Evolutionary conservation across 306 rosid species (phyloP).

Genomic region (Astragalus membranaceus): DNA sequence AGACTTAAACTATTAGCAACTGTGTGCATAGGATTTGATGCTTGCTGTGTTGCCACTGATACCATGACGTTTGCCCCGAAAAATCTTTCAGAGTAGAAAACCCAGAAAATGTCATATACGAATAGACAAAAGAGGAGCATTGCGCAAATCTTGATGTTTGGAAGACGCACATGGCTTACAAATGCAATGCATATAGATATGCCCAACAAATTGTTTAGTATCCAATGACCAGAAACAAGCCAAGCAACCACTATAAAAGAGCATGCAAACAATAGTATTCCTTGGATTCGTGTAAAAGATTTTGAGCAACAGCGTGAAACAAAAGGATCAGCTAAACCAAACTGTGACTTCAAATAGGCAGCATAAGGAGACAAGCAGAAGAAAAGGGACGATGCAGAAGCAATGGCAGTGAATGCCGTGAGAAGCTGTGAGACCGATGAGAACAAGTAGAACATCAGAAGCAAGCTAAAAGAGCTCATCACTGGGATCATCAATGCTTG

Average conservation of each 20-base stretch:
- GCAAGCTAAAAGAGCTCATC: constrained; percentile 94
- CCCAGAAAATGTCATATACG: constrained; percentile 94
- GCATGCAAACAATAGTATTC: constrained; percentile 54
- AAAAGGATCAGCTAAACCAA: constrained; percentile 81
- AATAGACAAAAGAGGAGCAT: constrained; percentile 86
- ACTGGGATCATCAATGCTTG: constrained; percentile 97
- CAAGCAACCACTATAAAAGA: constrained; percentile 61
- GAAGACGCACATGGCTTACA: constrained; percentile 97
- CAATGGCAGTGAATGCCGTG: constrained; percentile 84
- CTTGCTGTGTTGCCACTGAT: constrained; percentile 96
- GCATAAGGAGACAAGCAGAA: constrained; percentile 75
- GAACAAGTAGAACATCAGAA: constrained; percentile 96
- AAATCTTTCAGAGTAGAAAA: constrained; percentile 94
- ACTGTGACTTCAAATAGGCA: constrained; percentile 56
- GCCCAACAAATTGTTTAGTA: constrained; percentile 84
- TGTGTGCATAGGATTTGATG: constrained; percentile 92
- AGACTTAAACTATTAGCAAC: constrained; percentile 94
- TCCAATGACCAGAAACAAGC: constrained; percentile 98
- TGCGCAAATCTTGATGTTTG: constrained; percentile 93
- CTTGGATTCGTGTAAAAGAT: constrained; percentile 79
- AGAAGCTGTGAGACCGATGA: constrained; percentile 89
- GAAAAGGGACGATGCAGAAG: constrained; percentile 77
- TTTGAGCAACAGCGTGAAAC: constrained; percentile 94
- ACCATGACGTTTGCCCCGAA: constrained; percentile 99
- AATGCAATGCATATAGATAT: constrained; percentile 94